A percentile compares a stretch with the other conserved stretches of the same genome.
Evolutionary conservation across 1,284 basidiomycete species (phyloP).

Genomic region (Singerocomus inundabilis): DNA sequence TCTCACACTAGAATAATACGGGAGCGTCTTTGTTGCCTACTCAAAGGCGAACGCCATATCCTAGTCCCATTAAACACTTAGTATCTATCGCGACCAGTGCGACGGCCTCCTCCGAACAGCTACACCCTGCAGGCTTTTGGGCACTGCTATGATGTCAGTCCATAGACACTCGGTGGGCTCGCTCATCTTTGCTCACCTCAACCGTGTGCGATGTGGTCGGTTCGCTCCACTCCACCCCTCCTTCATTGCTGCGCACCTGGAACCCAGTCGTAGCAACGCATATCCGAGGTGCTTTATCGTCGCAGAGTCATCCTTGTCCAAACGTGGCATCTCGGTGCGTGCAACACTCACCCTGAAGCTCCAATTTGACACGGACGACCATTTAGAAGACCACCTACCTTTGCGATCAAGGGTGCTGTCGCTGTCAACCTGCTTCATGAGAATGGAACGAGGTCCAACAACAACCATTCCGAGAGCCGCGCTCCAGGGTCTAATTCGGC

Average conservation of each 20-base stretch:
- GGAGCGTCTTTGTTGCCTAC: no score
- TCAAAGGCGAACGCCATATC: no score
- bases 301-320: slow-evolving; percentile 6
- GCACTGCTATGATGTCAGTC: slow-evolving; percentile 8
- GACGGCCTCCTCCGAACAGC: no score
- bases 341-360: slow-evolving; percentile 6
- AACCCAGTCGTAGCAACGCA: neutral
- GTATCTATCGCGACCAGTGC: no score
- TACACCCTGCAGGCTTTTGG: no score
- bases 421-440: slow-evolving; percentile 24
- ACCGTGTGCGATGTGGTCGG: neutral
- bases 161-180: neutral
- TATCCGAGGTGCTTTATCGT: slow-evolving; percentile 18
- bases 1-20: no score
- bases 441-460: slow-evolving; percentile 28
- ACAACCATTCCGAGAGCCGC: slow-evolving; percentile 23
- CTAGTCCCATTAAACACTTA: no score
- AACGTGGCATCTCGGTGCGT: slow-evolving; percentile 11
- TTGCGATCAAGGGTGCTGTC: slow-evolving; percentile 30
- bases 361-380: slow-evolving; percentile 22
- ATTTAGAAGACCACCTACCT: slow-evolving; percentile 21
- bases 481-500: slow-evolving; percentile 28
- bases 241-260: slow-evolving; percentile 2
- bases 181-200: neutral
- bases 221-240: slow-evolving; percentile 15